Evolutionary conservation across 768 basidiomycete species (phyloP).

Genomic region (Xanthoconium purpureum): DNA sequence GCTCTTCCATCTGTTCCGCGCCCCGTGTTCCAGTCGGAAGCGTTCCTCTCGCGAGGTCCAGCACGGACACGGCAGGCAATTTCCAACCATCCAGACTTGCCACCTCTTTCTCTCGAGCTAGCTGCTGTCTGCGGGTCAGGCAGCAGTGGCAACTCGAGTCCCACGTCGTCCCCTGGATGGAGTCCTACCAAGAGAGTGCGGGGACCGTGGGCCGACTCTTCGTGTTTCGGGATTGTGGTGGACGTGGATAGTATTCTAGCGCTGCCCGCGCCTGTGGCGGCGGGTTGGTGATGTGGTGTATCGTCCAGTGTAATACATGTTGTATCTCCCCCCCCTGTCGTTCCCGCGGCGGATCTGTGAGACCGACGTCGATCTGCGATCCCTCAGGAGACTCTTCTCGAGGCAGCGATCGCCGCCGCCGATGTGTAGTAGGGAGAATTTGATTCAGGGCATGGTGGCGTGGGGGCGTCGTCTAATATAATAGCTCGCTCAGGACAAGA

Average conservation of each 20-base stretch:
- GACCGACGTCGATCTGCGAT: not conserved
- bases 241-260: constrained; percentile 48
- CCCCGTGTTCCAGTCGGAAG: constrained; percentile 44
- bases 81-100: constrained; percentile 18
- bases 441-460: constrained; percentile 31
- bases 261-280: constrained; percentile 45
- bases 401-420: constrained; percentile 8
- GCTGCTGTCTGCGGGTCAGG: constrained; percentile 17
- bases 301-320: constrained; percentile 2
- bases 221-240: constrained; percentile 40
- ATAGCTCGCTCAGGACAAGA: not conserved
- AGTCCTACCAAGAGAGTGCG: constrained; percentile 29
- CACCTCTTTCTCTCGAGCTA: constrained; percentile 22
- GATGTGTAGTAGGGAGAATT: not conserved
- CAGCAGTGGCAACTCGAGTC: constrained; percentile 5
- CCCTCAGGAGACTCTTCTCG: not conserved
- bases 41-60: constrained; percentile 22
- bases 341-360: too few relatives aligned
- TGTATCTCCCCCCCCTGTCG: not conserved
- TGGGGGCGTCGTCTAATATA: constrained; percentile 28
- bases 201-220: constrained; percentile 61
- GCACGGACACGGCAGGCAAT: constrained; percentile 14
- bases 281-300: not conserved
- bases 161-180: constrained; percentile 18
- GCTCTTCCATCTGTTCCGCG: constrained; percentile 63